Percentiles rank a stretch among this genome's conserved stretches.
Evolutionary conservation across 352 stramenopile genomes (phyloP).

Genomic region (Albugo laibachii): DNA sequence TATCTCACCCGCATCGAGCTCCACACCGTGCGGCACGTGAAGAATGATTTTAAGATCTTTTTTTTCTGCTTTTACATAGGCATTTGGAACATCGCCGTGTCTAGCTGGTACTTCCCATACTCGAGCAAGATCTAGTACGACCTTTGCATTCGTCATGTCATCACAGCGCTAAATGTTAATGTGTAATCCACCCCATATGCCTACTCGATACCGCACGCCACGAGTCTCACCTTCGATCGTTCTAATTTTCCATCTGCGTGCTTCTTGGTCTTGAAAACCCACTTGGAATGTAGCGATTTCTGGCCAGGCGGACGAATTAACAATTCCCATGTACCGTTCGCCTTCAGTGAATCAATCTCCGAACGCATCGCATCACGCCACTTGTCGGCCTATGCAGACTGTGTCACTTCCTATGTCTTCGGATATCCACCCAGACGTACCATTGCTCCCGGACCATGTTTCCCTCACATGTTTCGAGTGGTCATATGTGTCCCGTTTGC

Average conservation of each 20-base stretch:
- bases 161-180: conserved; percentile 10
- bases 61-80: conserved; percentile 11
- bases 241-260: conserved; percentile 4
- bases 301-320: neutral
- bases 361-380: conserved; percentile 1
- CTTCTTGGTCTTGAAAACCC: conserved; percentile 14
- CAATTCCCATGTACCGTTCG: conserved; percentile 3
- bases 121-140: conserved; percentile 4
- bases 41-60: conserved; percentile 10
- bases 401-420: conserved; percentile 5
- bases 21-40: conserved; percentile 6
- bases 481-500: too few species aligned
- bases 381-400: neutral
- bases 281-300: conserved; percentile 8
- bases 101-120: conserved; percentile 7
- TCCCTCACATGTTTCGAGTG: too few species aligned
- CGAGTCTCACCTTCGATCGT: conserved; percentile 7
- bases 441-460: too few species aligned
- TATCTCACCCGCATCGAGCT: conserved; percentile 2
- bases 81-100: conserved; percentile 16
- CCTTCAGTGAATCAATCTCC: neutral
- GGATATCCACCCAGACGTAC: conserved; percentile 3
- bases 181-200: conserved; percentile 8
- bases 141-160: conserved; percentile 12
- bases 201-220: conserved; percentile 10